Percentiles rank a stretch among this genome's conserved stretches.
Evolutionary conservation across 257 asterid species (phyloP).

Genomic region (Solanum bulbocastanum): DNA sequence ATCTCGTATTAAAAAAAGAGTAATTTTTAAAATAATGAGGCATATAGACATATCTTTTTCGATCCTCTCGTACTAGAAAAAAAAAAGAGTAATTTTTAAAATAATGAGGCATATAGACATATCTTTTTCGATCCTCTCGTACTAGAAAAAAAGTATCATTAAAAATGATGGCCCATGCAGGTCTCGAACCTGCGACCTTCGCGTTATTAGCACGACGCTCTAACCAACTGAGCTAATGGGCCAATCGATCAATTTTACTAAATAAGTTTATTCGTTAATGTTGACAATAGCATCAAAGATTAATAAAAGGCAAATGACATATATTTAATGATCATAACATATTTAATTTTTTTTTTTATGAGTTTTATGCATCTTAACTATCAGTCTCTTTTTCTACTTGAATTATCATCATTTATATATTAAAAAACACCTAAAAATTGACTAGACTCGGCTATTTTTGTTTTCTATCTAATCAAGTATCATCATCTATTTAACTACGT

Average conservation of each 20-base stretch:
- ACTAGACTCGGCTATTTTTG: background rate
- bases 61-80: too few species aligned
- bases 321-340: too few species aligned
- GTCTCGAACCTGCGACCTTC: conserved; percentile 29
- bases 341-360: too few species aligned
- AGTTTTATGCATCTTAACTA: background rate
- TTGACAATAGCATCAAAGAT: background rate
- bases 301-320: background rate
- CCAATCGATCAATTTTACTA: fast-evolving
- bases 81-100: too few species aligned
- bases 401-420: too few species aligned
- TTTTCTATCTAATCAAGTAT: background rate
- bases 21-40: too few species aligned
- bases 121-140: too few species aligned
- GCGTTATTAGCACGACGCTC: conserved; percentile 35
- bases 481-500: background rate
- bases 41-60: too few species aligned
- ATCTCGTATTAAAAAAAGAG: too few species aligned
- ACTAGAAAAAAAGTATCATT: too few species aligned
- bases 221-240: conserved; percentile 21
- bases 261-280: too few species aligned
- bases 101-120: too few species aligned
- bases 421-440: fast-evolving
- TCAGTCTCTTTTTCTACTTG: background rate
- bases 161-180: conserved; percentile 9